Evolutionary conservation across 176 grass and related monocot species (phyloP), one percentile per base, ranked within the genome.

Genomic region (Coix lacrymajobi): DNA sequence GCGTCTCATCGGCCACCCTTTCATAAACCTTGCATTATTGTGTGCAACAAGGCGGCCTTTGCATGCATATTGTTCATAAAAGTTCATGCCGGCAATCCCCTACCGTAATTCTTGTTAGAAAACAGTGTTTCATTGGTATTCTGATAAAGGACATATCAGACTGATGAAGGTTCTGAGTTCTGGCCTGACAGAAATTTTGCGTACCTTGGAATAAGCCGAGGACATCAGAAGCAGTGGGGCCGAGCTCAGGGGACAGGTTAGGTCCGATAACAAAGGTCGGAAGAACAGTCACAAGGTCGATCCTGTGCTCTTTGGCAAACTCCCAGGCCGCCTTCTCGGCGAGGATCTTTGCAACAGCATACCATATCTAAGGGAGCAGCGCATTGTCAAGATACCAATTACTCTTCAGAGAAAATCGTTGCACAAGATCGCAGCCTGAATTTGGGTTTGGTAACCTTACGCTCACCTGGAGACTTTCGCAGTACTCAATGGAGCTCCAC

Each of bases 281-380:
- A 80, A 97, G 88, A 82, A 97, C 71, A 36, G 86, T 78, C 6
- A 97, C 90, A 9, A 97, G 92, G 58, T 97, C 81, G 6, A 92
- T 97, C 68, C 40, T 90, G 88, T 97, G 92, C 81, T 92, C 95
- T 64, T 76, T 79, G 20, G 92, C 92, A 7, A 97, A 97, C 75
- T 94, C 86, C 95, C 95, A 97, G 20, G 95, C 95, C 45, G 90
- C 88, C 73, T 94, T 89, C 86, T 97, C 95, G 2, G 95, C 95
- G 1, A 94, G 83, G 29, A 90, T 86, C 83, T 94, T 97, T 2
- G 95, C 95, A 0, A 94, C 74, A 49, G 88, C 80, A 36, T 97
- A 97, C 92, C 90, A 97, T 30, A 97, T 67, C 88, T 97, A 80
- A 1, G 1, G 26, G 26, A 30, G 5, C 36, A 2, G 37, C 13